A percentile compares a stretch with the other conserved stretches of the same genome.
Conservation (phyloP, 2,329 filamentous ascomycete species). For the Neonectria magnoliae region DNA sequence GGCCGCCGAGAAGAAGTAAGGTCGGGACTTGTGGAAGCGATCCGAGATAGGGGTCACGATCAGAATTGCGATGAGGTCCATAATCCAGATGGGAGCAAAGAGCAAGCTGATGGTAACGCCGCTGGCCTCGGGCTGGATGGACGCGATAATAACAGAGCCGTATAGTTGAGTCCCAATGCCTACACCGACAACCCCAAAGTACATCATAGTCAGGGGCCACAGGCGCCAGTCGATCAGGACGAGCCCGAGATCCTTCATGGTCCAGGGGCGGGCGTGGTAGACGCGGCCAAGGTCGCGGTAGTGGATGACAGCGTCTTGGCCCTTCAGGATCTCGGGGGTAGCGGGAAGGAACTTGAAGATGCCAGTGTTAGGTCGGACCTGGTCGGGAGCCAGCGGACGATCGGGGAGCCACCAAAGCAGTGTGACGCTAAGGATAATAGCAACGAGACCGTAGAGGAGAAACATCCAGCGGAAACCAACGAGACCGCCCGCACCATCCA, state of each 20-base stretch:
- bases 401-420: constrained; percentile 94
- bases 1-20: constrained; percentile 82
- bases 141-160: constrained; percentile 84
- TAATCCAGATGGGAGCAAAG: constrained; percentile 93
- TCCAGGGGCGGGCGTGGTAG: constrained; percentile 81
- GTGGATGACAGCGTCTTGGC: constrained; percentile 82
- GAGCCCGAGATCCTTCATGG: constrained; percentile 71
- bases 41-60: constrained; percentile 87
- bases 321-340: constrained; percentile 75
- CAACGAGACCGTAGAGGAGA: constrained; percentile 82
- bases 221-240: constrained; percentile 88
- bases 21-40: constrained; percentile 82
- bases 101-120: constrained; percentile 82
- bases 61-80: constrained; percentile 89
- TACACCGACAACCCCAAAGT: constrained; percentile 93
- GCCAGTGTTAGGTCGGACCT: constrained; percentile 60
- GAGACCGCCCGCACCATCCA: constrained; percentile 81
- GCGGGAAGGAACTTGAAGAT: constrained; percentile 73
- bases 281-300: constrained; percentile 85
- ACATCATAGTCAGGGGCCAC: constrained; percentile 89
- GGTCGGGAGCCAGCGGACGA: constrained; percentile 78
- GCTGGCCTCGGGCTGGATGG: constrained; percentile 78
- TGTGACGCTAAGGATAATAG: constrained; percentile 74
- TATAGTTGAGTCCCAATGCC: constrained; percentile 92
- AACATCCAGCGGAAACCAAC: constrained; percentile 96